Base-by-base conservation (phyloP, 2,329 filamentous ascomycete species). In the Apiospora saccharicola region DNA sequence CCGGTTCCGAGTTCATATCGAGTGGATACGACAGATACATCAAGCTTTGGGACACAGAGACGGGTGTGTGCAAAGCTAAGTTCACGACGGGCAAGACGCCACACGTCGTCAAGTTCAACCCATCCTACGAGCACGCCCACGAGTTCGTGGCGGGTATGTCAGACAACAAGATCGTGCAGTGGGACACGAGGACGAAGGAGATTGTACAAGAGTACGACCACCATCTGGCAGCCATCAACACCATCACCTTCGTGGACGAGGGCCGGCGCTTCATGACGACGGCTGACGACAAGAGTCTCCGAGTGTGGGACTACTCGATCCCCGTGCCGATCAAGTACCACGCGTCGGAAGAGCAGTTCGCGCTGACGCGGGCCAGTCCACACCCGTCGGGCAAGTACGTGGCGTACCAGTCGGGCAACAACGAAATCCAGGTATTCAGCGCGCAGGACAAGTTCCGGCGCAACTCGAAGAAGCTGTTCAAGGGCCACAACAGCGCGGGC, bases 271-370 rank as follows among this genome's bases (percentile, higher is more conserved):
- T 99, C 87, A 96, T 99, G 86, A 97, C 96, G 37, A 99, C 97
- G 0, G 97, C 94, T 0, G 96, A 99, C 85, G 96, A 99, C 86
- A 98, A 98, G 82, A 96, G 93, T 10, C 89, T 99, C 34, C 92
- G 96, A 73, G 96, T 96, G 0, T 99, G 97, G 97, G 97, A 99
- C 84, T 98, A 97, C 85, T 94, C 95, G 77, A 98, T 99, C 77
- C 96, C 96, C 1, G 96, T 99, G 0, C 96, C 96, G 0, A 98
- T 99, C 87, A 98, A 98, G 82, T 97, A 97, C 85, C 97, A 98
- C 79, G 96, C 96, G 37, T 96, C 99, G 81, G 95, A 96, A 1
- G 94, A 98, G 86, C 98, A 99, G 95, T 99, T 96, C 83, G 92
- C 95, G 10, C 94, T 99, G 88, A 97, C 95, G 5, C 93, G 95